Conservation (phyloP, 768 basidiomycete species). For the Gyrodon lividus region DNA sequence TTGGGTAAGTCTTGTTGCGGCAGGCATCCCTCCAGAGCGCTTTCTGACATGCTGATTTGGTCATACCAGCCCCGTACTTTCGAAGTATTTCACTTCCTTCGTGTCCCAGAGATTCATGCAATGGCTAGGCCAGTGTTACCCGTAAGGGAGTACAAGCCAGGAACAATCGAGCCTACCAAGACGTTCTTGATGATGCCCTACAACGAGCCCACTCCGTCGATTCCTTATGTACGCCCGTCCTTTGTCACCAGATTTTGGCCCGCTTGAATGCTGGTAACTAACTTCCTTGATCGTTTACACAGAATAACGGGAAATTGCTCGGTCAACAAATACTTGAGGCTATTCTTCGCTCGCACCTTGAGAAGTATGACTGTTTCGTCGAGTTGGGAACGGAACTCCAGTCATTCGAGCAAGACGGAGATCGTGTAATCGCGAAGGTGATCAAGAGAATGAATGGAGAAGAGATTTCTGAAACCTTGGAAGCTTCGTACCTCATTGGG, state of each 20-base stretch:
- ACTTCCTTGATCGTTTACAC: neutral
- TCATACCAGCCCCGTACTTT: slow-evolving; percentile 34
- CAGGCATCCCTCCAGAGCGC: neutral
- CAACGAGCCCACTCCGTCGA: slow-evolving; percentile 22
- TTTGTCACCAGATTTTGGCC: neutral
- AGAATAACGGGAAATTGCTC: slow-evolving; percentile 15
- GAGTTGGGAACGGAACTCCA: slow-evolving; percentile 46
- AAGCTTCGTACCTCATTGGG: slow-evolving; percentile 38
- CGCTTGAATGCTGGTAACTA: neutral
- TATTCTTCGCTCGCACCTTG: slow-evolving; percentile 16
- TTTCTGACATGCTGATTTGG: neutral
- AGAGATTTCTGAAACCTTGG: slow-evolving; percentile 27
- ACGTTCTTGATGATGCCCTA: slow-evolving; percentile 1
- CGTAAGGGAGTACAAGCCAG: slow-evolving; percentile 35
- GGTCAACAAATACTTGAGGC: slow-evolving; percentile 33
- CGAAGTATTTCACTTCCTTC: slow-evolving; percentile 42
- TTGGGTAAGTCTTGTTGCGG: slow-evolving; percentile 30
- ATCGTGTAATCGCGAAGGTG: slow-evolving; percentile 38
- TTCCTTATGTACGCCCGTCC: slow-evolving; percentile 24
- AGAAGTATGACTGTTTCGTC: slow-evolving; percentile 28
- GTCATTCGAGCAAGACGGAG: slow-evolving; percentile 40
- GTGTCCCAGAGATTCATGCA: slow-evolving; percentile 38
- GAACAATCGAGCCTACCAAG: slow-evolving; percentile 16
- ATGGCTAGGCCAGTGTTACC: slow-evolving; percentile 26
- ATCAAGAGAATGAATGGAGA: slow-evolving; percentile 23